Base-by-base conservation (phyloP, 768 basidiomycete species). In the Trametes cingulata region DNA sequence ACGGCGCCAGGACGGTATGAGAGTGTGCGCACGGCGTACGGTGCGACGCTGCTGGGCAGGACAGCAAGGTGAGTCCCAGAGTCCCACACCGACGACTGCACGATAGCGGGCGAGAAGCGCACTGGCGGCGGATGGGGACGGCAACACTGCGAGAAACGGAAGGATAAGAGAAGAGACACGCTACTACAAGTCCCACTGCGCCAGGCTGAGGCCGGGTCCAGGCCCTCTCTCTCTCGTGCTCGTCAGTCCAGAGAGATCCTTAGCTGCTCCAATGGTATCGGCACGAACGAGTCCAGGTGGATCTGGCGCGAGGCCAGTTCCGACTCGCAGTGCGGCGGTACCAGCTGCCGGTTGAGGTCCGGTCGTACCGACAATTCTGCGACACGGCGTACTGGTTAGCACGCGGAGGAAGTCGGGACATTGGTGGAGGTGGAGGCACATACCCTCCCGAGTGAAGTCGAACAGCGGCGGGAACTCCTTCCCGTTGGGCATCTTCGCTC, bases 201-300 rank as follows among this genome's bases (percentile, higher is more conserved):
- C 69, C 58, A 22, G 60, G 52, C 65, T 37, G 39, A 35, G 56
- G n/a, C 37, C 37, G 47, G 24, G 47, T 33, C 46, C 53, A 47
- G 43, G 42, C 37, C 27, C 48, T 24, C 22, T 33, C 52, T 47
- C 35, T 13, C 57, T 27, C 63, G 36, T 56, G 22, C 58, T 58
- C 52, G 17, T 89, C 81, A 94, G 76, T 98, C 95, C 77, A 98
- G 83, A 75, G 89, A 86, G 77, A 98, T 93, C 81, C 88, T 87
- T 78, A 98, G 78, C 76, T 97, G 88, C 73, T 98, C 95, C 75
- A 95, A 80, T 75, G 96, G 95, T 89, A 98, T 96, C 75, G 97
- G 97, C 75, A 89, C 90, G 80, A 98, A 98, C 65, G 84, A 86
- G 71, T 95, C 87, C 74, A 98, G 76, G 73, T 88, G 84, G 78